These are phyloP conservation scores for Ajuga chamaepitys DNA, from an alignment of 257 asterid genomes.

Conservation along the genomic window DNA sequence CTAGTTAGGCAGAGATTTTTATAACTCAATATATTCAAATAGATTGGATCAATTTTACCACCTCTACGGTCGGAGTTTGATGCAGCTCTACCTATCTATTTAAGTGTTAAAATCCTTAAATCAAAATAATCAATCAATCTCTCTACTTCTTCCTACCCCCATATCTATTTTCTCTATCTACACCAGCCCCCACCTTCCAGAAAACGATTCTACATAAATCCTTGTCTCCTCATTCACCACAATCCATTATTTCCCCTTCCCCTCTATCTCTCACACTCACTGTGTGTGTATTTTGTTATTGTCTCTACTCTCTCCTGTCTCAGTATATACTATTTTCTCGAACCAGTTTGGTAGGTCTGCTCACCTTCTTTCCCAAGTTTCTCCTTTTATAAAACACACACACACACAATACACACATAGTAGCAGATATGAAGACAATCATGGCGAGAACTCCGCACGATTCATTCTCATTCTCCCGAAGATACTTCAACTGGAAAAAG, in stretches of 20 bases:
- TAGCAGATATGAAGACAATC: slow-evolving; percentile 50
- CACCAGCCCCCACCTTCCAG: slow-evolving; percentile 12
- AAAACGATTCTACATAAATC: slow-evolving; percentile 20
- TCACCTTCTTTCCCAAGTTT: slow-evolving; percentile 42
- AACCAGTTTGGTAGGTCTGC: slow-evolving; percentile 57
- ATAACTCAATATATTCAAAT: too few species aligned
- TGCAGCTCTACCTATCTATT: slow-evolving; percentile 29
- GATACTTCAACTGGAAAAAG: slow-evolving; percentile 68
- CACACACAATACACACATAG: not conserved
- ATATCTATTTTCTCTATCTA: not conserved
- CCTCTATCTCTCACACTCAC: not conserved
- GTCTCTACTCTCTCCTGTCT: not conserved
- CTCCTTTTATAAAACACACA: slow-evolving; percentile 7
- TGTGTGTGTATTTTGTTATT: too few species aligned
- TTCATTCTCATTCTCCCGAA: slow-evolving; percentile 78
- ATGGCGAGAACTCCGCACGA: slow-evolving; percentile 55
- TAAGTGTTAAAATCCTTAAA: slow-evolving; percentile 1
- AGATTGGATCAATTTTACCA: too few species aligned
- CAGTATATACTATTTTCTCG: slow-evolving; percentile 8
- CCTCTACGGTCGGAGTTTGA: slow-evolving; percentile 29
- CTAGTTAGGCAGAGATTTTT: too few species aligned
- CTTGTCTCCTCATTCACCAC: slow-evolving; percentile 26
- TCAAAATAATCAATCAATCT: slow-evolving; percentile 21
- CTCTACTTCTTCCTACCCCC: not conserved
- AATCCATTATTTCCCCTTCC: not conserved